phyloP scores from a whole-genome alignment of 441 rosid genomes.

The Erodium texanum region DNA sequence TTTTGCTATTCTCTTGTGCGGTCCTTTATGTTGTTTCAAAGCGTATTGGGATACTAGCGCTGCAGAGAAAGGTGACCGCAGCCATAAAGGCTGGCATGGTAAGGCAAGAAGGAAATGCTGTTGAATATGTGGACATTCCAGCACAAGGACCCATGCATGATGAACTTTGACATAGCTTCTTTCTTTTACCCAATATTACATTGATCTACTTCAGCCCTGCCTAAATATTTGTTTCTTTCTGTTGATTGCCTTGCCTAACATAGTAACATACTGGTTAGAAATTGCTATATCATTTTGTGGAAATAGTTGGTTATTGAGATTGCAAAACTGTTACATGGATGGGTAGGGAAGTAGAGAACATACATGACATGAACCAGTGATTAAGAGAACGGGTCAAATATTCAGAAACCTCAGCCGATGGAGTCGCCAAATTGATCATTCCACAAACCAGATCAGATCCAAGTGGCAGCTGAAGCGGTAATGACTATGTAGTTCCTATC shows the following conservation, averaged over 20 bases:
- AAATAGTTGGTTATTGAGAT: neutral
- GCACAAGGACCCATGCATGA: slow-evolving; percentile 43
- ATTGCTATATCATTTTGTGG: neutral
- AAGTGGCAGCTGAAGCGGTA: too few relatives aligned
- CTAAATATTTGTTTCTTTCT: neutral
- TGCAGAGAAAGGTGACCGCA: slow-evolving; percentile 69
- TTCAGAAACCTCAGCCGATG: neutral
- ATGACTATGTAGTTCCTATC: too few relatives aligned
- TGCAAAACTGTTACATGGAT: neutral
- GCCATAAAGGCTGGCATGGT: slow-evolving; percentile 69
- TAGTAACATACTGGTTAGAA: neutral
- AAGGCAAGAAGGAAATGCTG: slow-evolving; percentile 33
- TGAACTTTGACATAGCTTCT: slow-evolving; percentile 41
- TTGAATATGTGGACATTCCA: slow-evolving; percentile 27
- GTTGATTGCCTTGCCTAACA: neutral
- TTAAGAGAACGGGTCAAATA: neutral
- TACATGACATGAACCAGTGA: neutral
- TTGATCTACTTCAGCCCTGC: neutral
- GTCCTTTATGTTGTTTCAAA: slow-evolving; percentile 78
- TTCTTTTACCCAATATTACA: neutral
- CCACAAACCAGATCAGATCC: too few relatives aligned
- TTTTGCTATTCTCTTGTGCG: slow-evolving; percentile 53
- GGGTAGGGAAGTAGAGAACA: neutral
- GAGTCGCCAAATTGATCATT: too few relatives aligned
- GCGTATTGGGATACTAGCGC: slow-evolving; percentile 57